Percentiles rank a stretch among this genome's conserved stretches.
phyloP scores from a whole-genome alignment of 2,329 filamentous ascomycete species.

The Macroventuria anomochaeta region DNA sequence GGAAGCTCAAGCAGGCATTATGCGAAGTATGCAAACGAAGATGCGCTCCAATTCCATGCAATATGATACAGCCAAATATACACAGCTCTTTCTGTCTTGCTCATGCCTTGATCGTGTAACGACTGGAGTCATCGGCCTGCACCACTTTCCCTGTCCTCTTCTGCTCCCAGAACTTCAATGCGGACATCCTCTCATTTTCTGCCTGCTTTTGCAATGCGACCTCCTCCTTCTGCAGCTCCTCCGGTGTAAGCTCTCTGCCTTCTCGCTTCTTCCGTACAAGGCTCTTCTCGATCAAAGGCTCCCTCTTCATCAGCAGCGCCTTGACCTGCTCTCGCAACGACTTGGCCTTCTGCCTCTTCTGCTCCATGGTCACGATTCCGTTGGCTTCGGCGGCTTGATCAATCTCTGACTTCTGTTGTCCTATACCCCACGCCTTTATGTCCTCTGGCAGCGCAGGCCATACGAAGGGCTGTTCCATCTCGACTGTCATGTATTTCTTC shows the following conservation, averaged over 20 bases:
- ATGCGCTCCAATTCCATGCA: conserved; percentile 11
- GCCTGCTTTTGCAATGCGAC: conserved; percentile 36
- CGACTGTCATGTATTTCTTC: conserved; percentile 93
- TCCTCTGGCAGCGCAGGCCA: conserved; percentile 74
- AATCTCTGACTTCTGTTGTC: conserved; percentile 52
- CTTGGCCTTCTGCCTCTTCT: conserved; percentile 26
- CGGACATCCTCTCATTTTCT: conserved; percentile 48
- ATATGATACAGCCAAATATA: conserved; percentile 31
- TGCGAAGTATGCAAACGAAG: too few relatives aligned
- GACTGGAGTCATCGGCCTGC: conserved; percentile 22
- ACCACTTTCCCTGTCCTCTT: conserved; percentile 32
- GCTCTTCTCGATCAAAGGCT: conserved; percentile 4
- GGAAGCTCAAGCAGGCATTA: too few relatives aligned
- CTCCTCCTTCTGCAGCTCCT: conserved; percentile 19
- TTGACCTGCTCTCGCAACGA: conserved; percentile 35
- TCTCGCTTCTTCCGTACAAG: conserved; percentile 2
- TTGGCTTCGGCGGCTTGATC: conserved; percentile 13
- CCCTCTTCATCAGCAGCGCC: conserved; percentile 31
- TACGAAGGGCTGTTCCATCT: conserved; percentile 84
- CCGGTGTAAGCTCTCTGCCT: conserved; percentile 6
- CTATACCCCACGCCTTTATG: conserved; percentile 51
- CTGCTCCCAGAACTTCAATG: conserved; percentile 45
- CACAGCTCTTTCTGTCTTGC: conserved; percentile 4
- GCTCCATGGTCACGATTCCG: conserved; percentile 10
- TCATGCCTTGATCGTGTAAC: conserved; percentile 32